A percentile compares a stretch with the other conserved stretches of the same genome.
Evolutionary conservation across 352 stramenopile genomes (phyloP).

Genomic region (Hyaloperonospora brassicae): DNA sequence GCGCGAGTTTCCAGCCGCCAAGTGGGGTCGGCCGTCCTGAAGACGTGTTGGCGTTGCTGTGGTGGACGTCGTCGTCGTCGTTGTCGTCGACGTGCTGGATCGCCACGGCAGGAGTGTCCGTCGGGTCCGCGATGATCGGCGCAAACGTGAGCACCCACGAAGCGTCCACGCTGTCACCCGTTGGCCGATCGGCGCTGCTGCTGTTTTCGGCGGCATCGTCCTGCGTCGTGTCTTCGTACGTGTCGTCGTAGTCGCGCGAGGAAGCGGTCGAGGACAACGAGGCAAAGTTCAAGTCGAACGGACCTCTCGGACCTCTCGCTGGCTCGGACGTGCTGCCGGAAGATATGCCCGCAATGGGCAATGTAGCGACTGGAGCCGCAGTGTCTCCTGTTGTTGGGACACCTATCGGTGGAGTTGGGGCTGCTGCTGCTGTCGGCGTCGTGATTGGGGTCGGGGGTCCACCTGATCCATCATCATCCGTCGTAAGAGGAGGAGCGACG

Average conservation of each 20-base stretch:
- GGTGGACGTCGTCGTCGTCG: background rate
- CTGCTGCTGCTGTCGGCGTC: too few species aligned
- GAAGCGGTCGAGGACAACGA: constrained; percentile 2
- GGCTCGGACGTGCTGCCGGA: constrained; percentile 7
- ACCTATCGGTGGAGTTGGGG: too few species aligned
- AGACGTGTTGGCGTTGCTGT: constrained; percentile 13
- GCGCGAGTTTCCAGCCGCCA: constrained; percentile 28
- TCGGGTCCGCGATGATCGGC: constrained; percentile 26
- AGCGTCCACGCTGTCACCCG: constrained; percentile 10
- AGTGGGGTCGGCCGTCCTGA: constrained; percentile 19
- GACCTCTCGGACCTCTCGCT: constrained; percentile 6
- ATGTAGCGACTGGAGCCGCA: background rate
- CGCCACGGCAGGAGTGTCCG: background rate
- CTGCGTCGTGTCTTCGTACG: constrained; percentile 1
- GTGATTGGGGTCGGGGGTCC: too few species aligned
- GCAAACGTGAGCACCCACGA: constrained; percentile 26
- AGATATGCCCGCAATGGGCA: too few species aligned
- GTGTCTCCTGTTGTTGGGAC: background rate
- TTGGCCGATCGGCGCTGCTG: constrained; percentile 3
- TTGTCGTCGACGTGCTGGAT: too few species aligned
- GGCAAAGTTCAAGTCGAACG: constrained; percentile 1
- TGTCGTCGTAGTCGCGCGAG: too few species aligned
- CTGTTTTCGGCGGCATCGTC: constrained; percentile 5
- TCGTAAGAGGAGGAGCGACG: too few species aligned
- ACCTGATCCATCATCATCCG: too few species aligned